Percentiles rank a stretch among this genome's conserved stretches.
These are phyloP conservation scores for Phytophthora pisi DNA, from an alignment of 352 stramenopile genomes.

Conservation along the genomic window DNA sequence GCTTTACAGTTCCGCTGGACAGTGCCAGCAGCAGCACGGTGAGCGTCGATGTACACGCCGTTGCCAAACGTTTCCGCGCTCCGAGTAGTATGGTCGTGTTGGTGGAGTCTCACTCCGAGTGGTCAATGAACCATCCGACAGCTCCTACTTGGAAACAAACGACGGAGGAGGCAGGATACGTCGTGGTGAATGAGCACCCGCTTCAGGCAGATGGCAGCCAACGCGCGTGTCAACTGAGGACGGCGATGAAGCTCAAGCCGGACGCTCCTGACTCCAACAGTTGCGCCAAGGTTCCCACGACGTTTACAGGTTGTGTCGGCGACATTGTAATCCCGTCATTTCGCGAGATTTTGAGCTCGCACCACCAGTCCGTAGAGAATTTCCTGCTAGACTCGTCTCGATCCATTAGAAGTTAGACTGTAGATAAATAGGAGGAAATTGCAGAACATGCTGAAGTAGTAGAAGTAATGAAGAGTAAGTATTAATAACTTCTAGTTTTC, in stretches of 20 bases:
- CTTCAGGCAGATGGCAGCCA: neutral
- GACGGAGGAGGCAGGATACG: constrained; percentile 23
- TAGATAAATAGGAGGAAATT: neutral
- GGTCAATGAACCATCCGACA: constrained; percentile 14
- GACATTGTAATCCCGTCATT: constrained; percentile 35
- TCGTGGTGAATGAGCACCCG: constrained; percentile 15
- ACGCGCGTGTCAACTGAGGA: constrained; percentile 11
- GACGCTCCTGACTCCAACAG: neutral
- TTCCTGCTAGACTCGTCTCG: constrained; percentile 27
- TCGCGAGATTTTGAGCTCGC: constrained; percentile 27
- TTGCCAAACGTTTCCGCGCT: constrained; percentile 20
- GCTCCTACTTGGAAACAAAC: constrained; percentile 4
- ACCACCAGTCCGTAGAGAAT: constrained; percentile 32
- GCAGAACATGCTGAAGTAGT: neutral
- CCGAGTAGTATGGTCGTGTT: constrained; percentile 16
- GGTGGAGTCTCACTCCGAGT: constrained; percentile 23
- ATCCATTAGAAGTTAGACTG: neutral
- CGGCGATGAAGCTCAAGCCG: constrained; percentile 22
- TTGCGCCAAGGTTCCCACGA: neutral
- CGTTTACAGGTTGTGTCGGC: constrained; percentile 16
- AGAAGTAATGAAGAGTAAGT: too few species aligned
- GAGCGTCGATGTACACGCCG: constrained; percentile 12
- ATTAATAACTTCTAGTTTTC: neutral
- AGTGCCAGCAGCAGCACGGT: constrained; percentile 4
- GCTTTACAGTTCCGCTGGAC: constrained; percentile 8